Conservation (phyloP, 208 protist species). For the Borovskyia barvae region DNA sequence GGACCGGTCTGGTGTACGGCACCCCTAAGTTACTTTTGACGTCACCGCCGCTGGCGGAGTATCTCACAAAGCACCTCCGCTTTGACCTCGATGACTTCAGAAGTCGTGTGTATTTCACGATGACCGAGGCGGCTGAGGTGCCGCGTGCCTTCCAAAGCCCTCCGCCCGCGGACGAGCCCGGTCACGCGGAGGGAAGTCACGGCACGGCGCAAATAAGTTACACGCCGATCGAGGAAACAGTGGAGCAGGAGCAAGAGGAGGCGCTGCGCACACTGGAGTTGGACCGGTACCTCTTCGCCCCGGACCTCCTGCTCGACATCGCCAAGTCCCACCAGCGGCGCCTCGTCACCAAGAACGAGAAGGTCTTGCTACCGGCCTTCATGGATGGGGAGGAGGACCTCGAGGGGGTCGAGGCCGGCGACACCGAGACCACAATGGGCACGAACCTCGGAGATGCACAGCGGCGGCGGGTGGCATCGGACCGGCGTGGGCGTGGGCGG, state of each 20-base stretch:
- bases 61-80: constrained; percentile 45
- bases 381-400: constrained; percentile 46
- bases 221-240: constrained; percentile 39
- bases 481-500: too few species aligned
- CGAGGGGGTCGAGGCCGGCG: constrained; percentile 8
- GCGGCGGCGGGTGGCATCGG: neutral
- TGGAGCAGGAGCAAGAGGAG: constrained; percentile 55
- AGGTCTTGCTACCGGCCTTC: constrained; percentile 72
- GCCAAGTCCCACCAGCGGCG: constrained; percentile 68
- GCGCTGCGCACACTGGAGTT: constrained; percentile 68
- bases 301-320: constrained; percentile 83
- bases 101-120: constrained; percentile 73
- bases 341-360: constrained; percentile 62
- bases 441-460: neutral
- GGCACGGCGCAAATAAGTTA: constrained; percentile 10
- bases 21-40: constrained; percentile 58
- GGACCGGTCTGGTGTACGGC: constrained; percentile 79
- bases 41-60: constrained; percentile 44
- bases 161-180: constrained; percentile 7
- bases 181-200: neutral
- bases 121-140: constrained; percentile 8
- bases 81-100: constrained; percentile 79
- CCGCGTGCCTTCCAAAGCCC: constrained; percentile 6
- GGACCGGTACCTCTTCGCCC: constrained; percentile 81
- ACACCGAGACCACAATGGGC: too few species aligned